Evolutionary conservation across 2,329 filamentous ascomycete species (phyloP).

Genomic region (Aspergillus novoparasiticus): DNA sequence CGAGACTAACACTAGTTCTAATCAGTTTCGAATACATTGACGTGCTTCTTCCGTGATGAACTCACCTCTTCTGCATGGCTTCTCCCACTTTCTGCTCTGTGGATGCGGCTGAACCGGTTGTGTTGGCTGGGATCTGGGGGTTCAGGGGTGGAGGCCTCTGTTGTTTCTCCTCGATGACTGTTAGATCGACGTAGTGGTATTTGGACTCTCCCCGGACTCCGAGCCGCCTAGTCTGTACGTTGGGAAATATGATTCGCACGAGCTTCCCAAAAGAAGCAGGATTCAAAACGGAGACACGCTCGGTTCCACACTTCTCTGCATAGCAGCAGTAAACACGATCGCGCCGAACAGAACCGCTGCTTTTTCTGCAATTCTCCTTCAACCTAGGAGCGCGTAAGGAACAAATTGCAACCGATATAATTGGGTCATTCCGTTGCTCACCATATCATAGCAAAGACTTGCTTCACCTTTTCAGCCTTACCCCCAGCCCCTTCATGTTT

Average conservation of each 20-base stretch:
- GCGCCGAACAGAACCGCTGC: slow-evolving; percentile 73
- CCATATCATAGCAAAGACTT: slow-evolving; percentile 57
- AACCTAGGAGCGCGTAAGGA: slow-evolving; percentile 39
- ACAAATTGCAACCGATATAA: background rate
- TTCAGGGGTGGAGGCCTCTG: slow-evolving; percentile 33
- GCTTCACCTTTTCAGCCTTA: slow-evolving; percentile 55
- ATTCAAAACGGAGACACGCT: slow-evolving; percentile 92
- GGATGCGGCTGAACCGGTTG: slow-evolving; percentile 19
- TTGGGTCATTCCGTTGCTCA: slow-evolving; percentile 29
- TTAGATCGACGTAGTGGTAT: slow-evolving; percentile 77
- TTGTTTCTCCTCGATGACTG: slow-evolving; percentile 49
- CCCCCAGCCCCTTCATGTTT: slow-evolving; percentile 53
- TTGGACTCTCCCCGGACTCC: slow-evolving; percentile 97
- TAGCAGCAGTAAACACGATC: slow-evolving; percentile 96
- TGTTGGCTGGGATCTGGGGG: slow-evolving; percentile 27
- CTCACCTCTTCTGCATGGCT: slow-evolving; percentile 35
- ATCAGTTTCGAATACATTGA: slow-evolving; percentile 16
- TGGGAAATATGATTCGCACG: slow-evolving; percentile 92
- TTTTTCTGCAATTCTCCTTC: slow-evolving; percentile 51
- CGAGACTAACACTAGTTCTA: slow-evolving; percentile 28
- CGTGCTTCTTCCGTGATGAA: background rate
- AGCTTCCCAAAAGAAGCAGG: slow-evolving; percentile 97
- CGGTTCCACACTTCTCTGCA: slow-evolving; percentile 86
- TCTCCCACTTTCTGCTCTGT: slow-evolving; percentile 29
- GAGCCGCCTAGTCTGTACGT: slow-evolving; percentile 86